Percentiles rank a stretch among this genome's conserved stretches.
These are phyloP conservation scores for Stachybotrys chartarum DNA, from an alignment of 2,329 filamentous ascomycete species.

Conservation along the genomic window DNA sequence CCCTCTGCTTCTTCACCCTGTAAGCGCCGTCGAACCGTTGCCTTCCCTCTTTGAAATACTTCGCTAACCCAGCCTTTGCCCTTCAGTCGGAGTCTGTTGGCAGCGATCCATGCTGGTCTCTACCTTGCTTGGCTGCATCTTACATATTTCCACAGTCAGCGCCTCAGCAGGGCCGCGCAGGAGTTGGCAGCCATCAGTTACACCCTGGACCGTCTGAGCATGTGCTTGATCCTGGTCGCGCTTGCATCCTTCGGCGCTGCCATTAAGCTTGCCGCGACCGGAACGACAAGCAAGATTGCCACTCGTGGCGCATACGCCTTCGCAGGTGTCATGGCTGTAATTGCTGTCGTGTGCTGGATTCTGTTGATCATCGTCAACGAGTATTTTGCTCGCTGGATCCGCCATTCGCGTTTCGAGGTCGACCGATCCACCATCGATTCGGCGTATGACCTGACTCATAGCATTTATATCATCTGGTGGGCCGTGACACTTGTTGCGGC, in stretches of 20 bases:
- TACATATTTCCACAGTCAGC: background rate
- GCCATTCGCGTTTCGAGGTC: background rate
- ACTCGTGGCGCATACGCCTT: background rate
- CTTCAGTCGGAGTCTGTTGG: too few relatives aligned
- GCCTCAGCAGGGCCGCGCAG: background rate
- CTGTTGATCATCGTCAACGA: background rate
- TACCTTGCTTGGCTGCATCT: too few relatives aligned
- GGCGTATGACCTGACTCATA: background rate
- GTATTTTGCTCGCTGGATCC: background rate
- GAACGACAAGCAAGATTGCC: background rate
- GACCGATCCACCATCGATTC: background rate
- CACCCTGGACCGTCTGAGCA: too few relatives aligned
- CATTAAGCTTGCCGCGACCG: background rate
- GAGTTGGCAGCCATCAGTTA: too few relatives aligned
- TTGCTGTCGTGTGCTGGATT: background rate
- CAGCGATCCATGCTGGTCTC: too few relatives aligned
- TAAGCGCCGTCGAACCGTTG: constrained; percentile 6
- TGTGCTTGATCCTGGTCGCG: background rate
- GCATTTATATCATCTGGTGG: background rate
- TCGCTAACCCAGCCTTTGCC: too few relatives aligned
- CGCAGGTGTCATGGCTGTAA: background rate
- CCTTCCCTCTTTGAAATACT: background rate
- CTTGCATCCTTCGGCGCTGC: background rate
- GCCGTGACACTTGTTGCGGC: background rate
- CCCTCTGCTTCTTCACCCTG: constrained; percentile 15